Base-by-base conservation (phyloP, 208 protist species). In the Acanthamoeba rhysodes region DNA sequence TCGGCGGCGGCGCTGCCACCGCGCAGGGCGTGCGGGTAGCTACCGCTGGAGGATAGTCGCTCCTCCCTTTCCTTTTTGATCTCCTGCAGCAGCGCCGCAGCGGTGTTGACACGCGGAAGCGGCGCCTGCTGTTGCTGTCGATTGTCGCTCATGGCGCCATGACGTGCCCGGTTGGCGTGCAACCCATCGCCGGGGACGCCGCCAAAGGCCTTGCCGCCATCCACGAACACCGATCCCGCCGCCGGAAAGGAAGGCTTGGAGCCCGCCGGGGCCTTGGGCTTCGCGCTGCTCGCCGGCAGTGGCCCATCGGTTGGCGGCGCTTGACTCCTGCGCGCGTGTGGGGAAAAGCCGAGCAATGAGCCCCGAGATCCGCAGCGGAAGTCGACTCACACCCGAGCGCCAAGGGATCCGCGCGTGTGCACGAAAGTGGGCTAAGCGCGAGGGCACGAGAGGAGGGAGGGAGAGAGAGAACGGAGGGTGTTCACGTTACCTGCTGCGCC, bases 21-120 rank as follows among this genome's bases (percentile, higher is more conserved):
- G 57, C 20, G 57, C 12, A 27, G 57, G 57, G 57, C 12, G 57
- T 27, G 20, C 6, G 12, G 57, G 6, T 7, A 53, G 24, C 18
- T 24, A 20, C 41, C 72, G 76, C 76, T 85, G 22, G 27, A 14
- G 29, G 45, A 59, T 6, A 57, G 76, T 50, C 37, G 37, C 37
- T 55, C 45, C 48, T 85, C 34, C 22, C 76, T 27, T 24, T 85
- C 76, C 48, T 85, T 85, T 22, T 57, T 85, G 45, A 59, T 85
- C 48, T 72, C 64, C 22, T 72, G 12, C n/a, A 72, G 64, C 5
- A 72, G 64, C 8, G 64, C n/a, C 64, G 64, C 64, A n/a, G 64
- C 64, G 64, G 64, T 72, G n/a, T 72, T 7, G 64, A 72, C 64
- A n/a, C 76, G 37, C 48, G 76, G 53, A 32, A 2, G 74, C 12